Evolutionary conservation across 768 basidiomycete genomes (phyloP), one percentile per base, ranked within the genome.

Genomic region (Leccinum obscurum): DNA sequence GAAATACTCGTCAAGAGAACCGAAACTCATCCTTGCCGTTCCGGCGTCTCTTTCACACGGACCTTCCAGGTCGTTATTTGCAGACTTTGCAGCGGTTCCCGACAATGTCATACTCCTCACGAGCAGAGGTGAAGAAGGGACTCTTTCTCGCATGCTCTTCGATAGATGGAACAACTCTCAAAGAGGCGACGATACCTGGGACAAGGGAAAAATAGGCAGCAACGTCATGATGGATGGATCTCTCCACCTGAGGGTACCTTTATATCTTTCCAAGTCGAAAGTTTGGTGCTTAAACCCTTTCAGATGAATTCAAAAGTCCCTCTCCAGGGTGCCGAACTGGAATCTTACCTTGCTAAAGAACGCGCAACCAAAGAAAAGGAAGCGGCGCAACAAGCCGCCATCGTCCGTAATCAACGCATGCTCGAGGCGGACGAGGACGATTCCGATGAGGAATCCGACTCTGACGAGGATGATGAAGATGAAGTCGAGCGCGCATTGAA

Each of bases 371-470:
- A 87, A 68, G 95, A 97, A 70, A 89, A 88, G 65, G 91, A 92
- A 66, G 90, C 88, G 0, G 93, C 91, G 1, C 87, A 92, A 52
- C 89, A 93, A 76, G 95, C 92, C 4, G 88, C 88, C 1, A 78
- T 91, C 54, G 91, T 83, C 15, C 87, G 94, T 35, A 89, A 87
- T 56, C 91, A 93, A 66, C 85, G 90, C 35, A 88, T 97, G 80
- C 83, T 97, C 22, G 95, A 98, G 77, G 96, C 95, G 0, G 95
- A 96, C 70, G 94, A 94, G 69, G 94, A 88, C 59, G 93, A 92
- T 50, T 89, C 83, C 37, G 93, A 89, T 58, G 73, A 74, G 46
- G 85, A 90, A 58, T 87, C 84, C 0, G 90, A 89, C 60, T 80
- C 80, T 1, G 86, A 87, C 11, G 85, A 84, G 14, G 85, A 88